Evolutionary conservation across 225 moss, liverwort and hornwort species (phyloP).

Genomic region (Physcomitrium patens): DNA sequence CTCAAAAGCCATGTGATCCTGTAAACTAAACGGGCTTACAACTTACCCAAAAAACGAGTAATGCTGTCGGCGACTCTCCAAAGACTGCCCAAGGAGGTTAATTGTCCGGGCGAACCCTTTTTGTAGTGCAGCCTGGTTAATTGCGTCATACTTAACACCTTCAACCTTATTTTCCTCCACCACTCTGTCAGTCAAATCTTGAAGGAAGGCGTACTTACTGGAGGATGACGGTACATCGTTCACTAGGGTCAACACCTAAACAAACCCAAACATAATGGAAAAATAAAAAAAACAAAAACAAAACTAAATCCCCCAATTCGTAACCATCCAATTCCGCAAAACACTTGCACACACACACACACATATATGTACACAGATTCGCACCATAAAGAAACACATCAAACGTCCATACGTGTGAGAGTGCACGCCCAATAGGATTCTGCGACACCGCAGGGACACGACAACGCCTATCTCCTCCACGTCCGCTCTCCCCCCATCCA

Average conservation of each 20-base stretch:
- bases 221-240: conserved; percentile 83
- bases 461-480: neutral
- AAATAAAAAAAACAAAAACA: too few relatives aligned
- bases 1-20: neutral
- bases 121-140: conserved; percentile 63
- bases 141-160: conserved; percentile 62
- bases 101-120: conserved; percentile 76
- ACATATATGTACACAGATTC: neutral
- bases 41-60: conserved; percentile 43
- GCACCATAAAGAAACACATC: neutral
- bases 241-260: conserved; percentile 66
- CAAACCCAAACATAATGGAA: neutral
- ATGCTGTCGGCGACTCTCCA: conserved; percentile 49
- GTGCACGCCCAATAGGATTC: conserved; percentile 62
- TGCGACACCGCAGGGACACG: conserved; percentile 18
- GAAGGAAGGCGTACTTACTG: conserved; percentile 69
- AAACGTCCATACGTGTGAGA: conserved; percentile 51
- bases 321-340: neutral
- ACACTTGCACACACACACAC: neutral
- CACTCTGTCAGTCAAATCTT: conserved; percentile 69
- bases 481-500: neutral
- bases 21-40: neutral
- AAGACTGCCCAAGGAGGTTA: conserved; percentile 53
- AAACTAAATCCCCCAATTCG: neutral
- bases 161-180: conserved; percentile 68